phyloP scores from a whole-genome alignment of 2,329 filamentous ascomycete genomes.

The Colletotrichum neosansevieriae region DNA sequence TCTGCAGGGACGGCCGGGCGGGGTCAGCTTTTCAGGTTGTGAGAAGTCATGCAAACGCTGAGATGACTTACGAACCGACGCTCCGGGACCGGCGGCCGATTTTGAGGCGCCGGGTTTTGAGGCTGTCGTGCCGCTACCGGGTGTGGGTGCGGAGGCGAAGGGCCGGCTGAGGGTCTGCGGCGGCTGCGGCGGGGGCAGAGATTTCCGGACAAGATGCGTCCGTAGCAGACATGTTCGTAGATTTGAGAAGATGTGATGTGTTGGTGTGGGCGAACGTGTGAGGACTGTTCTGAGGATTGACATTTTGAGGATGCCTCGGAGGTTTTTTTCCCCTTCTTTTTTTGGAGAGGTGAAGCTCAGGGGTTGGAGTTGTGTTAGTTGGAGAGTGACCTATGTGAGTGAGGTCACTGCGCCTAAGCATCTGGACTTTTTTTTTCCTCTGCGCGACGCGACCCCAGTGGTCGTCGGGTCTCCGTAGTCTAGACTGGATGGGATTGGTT shows the following conservation, averaged over 20 bases:
- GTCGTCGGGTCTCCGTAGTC: not conserved
- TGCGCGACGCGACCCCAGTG: conserved; percentile 23
- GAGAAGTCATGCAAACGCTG: not conserved
- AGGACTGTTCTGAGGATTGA: conserved; percentile 21
- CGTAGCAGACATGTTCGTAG: conserved; percentile 28
- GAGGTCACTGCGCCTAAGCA: conserved; percentile 31
- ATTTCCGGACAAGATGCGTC: conserved; percentile 25
- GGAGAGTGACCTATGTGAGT: conserved; percentile 14
- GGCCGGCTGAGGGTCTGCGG: conserved; percentile 24
- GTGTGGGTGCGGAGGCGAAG: conserved; percentile 34
- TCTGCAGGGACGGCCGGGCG: conserved; percentile 48
- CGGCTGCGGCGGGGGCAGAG: conserved; percentile 27
- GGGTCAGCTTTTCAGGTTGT: conserved; percentile 6
- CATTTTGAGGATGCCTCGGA: conserved; percentile 20
- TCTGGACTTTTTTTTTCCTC: too few relatives aligned
- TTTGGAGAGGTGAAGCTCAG: not conserved
- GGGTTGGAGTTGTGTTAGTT: conserved; percentile 16
- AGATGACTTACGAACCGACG: conserved; percentile 12
- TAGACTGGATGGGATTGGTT: not conserved
- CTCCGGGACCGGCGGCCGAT: not conserved
- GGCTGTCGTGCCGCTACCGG: conserved; percentile 1
- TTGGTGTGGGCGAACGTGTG: not conserved
- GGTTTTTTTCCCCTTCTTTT: not conserved
- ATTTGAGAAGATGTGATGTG: not conserved
- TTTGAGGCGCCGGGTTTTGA: conserved; percentile 13